Evolutionary conservation across 192 early-diverging fungal species (phyloP).

Genomic region (Cetraspora pellucida): DNA sequence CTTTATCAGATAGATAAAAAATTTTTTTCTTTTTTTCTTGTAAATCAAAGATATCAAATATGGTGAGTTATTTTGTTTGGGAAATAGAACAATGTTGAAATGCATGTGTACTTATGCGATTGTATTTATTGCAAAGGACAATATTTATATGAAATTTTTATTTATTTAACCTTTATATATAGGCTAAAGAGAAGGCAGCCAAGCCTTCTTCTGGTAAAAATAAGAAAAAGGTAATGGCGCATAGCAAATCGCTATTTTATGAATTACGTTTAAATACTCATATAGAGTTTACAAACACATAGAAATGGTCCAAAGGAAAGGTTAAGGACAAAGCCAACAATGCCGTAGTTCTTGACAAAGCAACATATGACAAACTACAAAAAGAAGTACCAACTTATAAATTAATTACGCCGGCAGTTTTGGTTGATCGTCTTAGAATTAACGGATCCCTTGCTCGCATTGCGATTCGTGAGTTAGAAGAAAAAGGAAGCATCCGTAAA

Average conservation of each 20-base stretch:
- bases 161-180: background rate
- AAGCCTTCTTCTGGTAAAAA: slow-evolving; percentile 57
- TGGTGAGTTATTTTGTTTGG: too few relatives aligned
- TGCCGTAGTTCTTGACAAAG: slow-evolving; percentile 94
- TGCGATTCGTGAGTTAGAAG: slow-evolving; percentile 92
- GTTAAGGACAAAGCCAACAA: slow-evolving; percentile 99
- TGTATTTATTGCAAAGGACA: too few relatives aligned
- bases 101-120: too few relatives aligned
- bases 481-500: slow-evolving; percentile 89
- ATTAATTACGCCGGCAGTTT: slow-evolving; percentile 96
- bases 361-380: slow-evolving; percentile 97
- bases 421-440: slow-evolving; percentile 97
- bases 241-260: background rate
- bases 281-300: background rate
- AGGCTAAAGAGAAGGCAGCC: slow-evolving; percentile 67
- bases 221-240: slow-evolving; percentile 54
- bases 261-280: background rate
- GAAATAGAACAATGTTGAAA: too few relatives aligned
- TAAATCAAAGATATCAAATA: too few relatives aligned
- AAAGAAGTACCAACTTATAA: slow-evolving; percentile 99
- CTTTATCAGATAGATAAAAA: too few relatives aligned
- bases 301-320: slow-evolving; percentile 99
- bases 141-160: background rate
- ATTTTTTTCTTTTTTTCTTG: too few relatives aligned
- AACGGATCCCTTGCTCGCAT: slow-evolving; percentile 96